phyloP scores from a whole-genome alignment of 2,329 filamentous ascomycete genomes.

The Fusarium concolor region DNA sequence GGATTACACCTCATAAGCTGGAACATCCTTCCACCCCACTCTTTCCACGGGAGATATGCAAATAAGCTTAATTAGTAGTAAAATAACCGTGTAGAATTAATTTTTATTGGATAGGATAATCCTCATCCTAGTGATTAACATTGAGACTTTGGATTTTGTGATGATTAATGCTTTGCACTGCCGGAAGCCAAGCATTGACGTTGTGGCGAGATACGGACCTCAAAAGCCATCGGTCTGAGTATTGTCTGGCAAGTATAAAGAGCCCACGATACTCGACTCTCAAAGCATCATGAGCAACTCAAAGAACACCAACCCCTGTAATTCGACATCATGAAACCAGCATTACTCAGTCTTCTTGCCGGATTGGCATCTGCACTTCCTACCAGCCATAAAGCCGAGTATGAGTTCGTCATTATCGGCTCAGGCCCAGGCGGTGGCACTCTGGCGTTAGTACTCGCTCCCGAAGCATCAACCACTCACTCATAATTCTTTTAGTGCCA shows the following conservation, averaged over 20 bases:
- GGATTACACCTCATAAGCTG: not conserved
- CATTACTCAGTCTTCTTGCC: not conserved
- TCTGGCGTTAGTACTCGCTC: constrained; percentile 52
- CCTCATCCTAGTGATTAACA: no score
- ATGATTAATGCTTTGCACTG: no score
- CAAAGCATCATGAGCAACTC: accelerated
- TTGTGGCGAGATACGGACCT: no score
- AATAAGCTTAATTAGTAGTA: constrained; percentile 1
- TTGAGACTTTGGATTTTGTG: no score
- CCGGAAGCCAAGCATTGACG: no score
- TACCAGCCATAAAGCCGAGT: constrained; percentile 38
- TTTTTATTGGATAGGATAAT: no score
- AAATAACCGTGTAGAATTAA: no score
- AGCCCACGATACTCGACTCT: accelerated
- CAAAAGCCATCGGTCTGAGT: no score
- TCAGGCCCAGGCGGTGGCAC: constrained; percentile 67
- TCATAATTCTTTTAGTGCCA: constrained; percentile 46
- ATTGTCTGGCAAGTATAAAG: no score
- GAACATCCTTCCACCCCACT: not conserved
- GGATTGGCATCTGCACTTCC: not conserved
- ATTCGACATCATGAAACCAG: not conserved
- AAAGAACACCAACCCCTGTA: not conserved
- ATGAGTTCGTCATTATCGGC: constrained; percentile 70
- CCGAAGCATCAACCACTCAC: accelerated
- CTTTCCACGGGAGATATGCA: not conserved